These are phyloP conservation scores for Pseudonectria foliicola DNA, from an alignment of 2,329 filamentous ascomycete species.

Conservation along the genomic window DNA sequence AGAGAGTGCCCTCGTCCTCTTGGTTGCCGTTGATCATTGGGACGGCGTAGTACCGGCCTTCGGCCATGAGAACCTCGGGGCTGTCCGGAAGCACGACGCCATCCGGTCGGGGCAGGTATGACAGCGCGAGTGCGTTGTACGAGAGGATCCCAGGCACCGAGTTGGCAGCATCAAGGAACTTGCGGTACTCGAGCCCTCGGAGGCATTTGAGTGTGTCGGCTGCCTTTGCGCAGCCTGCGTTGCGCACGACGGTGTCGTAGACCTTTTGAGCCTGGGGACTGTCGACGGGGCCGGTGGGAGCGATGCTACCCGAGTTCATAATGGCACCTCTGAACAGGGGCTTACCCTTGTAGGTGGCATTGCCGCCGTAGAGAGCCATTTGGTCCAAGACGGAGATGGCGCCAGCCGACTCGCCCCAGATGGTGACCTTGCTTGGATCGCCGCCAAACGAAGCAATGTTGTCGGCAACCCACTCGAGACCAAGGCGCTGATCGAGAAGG, in stretches of 20 bases:
- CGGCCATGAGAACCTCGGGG: conserved; percentile 49
- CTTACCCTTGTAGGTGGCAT: conserved; percentile 68
- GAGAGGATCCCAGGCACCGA: conserved; percentile 62
- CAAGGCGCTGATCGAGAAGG: conserved; percentile 64
- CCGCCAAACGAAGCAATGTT: conserved; percentile 74
- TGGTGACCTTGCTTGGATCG: conserved; percentile 69
- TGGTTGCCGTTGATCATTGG: conserved; percentile 60
- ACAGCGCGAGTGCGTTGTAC: conserved; percentile 62
- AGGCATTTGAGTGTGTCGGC: conserved; percentile 59
- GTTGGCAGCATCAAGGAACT: conserved; percentile 59
- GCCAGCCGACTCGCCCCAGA: conserved; percentile 69
- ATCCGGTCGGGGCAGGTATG: conserved; percentile 69
- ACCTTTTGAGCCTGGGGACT: conserved; percentile 56
- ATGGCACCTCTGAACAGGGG: conserved; percentile 69
- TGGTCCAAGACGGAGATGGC: conserved; percentile 70
- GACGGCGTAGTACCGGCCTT: conserved; percentile 43
- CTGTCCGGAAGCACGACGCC: conserved; percentile 54
- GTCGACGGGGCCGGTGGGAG: conserved; percentile 58
- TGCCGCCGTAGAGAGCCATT: conserved; percentile 65
- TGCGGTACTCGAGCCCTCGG: conserved; percentile 50
- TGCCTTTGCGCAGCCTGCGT: conserved; percentile 53
- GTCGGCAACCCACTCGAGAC: conserved; percentile 68
- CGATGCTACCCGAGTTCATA: conserved; percentile 65
- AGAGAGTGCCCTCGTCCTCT: conserved; percentile 74
- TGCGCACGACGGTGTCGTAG: conserved; percentile 55